phyloP scores from a whole-genome alignment of 257 asterid genomes.

The Echium plantagineum region DNA sequence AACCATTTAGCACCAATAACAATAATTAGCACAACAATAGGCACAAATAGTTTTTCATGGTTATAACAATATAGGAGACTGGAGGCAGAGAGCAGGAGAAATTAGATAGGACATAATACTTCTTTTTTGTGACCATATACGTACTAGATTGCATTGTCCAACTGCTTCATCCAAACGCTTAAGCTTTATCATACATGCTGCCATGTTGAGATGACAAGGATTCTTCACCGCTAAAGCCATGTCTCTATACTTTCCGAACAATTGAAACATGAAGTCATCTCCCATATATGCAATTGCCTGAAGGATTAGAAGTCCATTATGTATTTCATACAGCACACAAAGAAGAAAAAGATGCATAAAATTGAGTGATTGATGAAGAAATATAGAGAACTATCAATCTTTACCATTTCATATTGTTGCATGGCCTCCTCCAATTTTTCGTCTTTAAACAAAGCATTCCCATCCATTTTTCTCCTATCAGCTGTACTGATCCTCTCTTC shows the following conservation, averaged over 20 bases:
- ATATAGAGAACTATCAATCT: slow-evolving; percentile 2
- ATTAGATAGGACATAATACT: background rate
- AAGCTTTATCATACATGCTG: slow-evolving; percentile 87
- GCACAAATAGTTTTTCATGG: background rate
- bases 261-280: slow-evolving; percentile 97
- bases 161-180: slow-evolving; percentile 84
- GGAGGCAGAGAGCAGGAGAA: background rate
- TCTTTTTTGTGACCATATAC: slow-evolving; percentile 14
- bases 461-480: slow-evolving; percentile 94
- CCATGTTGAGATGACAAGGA: slow-evolving; percentile 94
- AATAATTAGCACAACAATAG: background rate
- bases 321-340: slow-evolving; percentile 7
- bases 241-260: slow-evolving; percentile 87
- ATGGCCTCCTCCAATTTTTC: slow-evolving; percentile 88
- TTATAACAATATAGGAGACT: background rate
- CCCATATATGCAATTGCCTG: slow-evolving; percentile 98
- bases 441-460: slow-evolving; percentile 76
- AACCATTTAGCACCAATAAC: background rate
- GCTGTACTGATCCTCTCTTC: slow-evolving; percentile 97
- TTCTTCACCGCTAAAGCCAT: slow-evolving; percentile 97
- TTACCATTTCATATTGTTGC: slow-evolving; percentile 97
- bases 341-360: background rate
- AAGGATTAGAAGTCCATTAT: background rate
- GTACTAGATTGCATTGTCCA: slow-evolving; percentile 80
- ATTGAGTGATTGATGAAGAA: background rate